A percentile compares a stretch with the other conserved stretches of the same genome.
These are phyloP conservation scores for Moesziomyces antarcticus DNA, from an alignment of 1,284 basidiomycete genomes.

Conservation along the genomic window DNA sequence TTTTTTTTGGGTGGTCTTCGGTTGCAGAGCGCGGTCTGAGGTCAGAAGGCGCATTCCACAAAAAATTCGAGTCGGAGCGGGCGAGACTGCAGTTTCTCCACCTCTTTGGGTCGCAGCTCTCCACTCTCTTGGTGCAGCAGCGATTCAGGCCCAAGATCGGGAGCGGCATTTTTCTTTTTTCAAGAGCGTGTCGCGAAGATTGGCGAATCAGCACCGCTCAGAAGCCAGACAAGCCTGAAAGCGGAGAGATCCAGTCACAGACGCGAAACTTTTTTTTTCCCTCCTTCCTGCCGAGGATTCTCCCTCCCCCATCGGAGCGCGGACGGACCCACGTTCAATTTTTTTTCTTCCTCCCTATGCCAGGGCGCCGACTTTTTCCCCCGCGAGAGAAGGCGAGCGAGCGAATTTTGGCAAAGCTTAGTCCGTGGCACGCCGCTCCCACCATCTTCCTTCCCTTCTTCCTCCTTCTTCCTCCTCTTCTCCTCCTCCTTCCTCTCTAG, in stretches of 20 bases:
- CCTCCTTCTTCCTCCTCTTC: constrained; percentile 43
- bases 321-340: background rate
- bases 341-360: background rate
- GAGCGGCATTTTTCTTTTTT: background rate
- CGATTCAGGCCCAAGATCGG: too few species aligned
- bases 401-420: constrained; percentile 15
- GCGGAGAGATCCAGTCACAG: background rate
- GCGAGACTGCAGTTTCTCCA: background rate
- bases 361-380: background rate
- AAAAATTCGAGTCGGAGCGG: background rate
- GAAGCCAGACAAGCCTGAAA: background rate
- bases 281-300: background rate
- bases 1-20: background rate
- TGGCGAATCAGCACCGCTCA: too few species aligned
- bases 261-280: background rate
- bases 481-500: constrained; percentile 49
- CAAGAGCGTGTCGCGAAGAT: too few species aligned
- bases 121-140: too few species aligned
- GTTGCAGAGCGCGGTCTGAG: background rate
- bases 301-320: background rate
- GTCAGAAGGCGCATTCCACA: background rate
- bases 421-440: constrained; percentile 28
- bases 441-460: constrained; percentile 52
- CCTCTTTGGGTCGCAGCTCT: background rate
- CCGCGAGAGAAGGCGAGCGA: background rate